Base-by-base conservation (phyloP, 2,329 filamentous ascomycete species). In the Calonectria pteridis region DNA sequence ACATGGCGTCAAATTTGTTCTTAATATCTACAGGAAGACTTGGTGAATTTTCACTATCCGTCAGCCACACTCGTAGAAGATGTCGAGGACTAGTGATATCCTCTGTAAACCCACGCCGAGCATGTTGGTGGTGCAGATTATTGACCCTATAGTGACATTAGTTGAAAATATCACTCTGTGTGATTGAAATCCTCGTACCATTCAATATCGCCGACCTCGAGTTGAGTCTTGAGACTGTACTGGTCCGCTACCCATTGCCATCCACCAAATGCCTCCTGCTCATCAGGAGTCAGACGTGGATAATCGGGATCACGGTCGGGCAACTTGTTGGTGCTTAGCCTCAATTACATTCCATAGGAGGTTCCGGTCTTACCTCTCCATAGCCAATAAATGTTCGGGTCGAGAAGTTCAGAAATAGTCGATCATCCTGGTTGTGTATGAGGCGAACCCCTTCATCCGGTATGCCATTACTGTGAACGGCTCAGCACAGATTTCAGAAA, bases 171-270 rank as follows among this genome's bases (percentile, higher is more conserved):
- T 35, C 6, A 29, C 9, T 33, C 4, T 2, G 4, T 18, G 16
- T 26, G 6, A 26, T 29, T 13, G 14, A 20, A 11, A n/a, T 18
- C n/a, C 10, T 10, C 6, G 18, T 55, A 67, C 64, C 49, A 67
- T 67, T 67, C 64, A 26, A 67, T 53, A 20, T 67, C 64, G 1
- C 64, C 64, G 23, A 55, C 64, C n/a, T 55, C 31, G 11, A 67
- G 49, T 20, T 67, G 4, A 13, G 64, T 67, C 16, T 53, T 55
- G 31, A 67, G 49, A 14, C 64, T 67, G 49, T 67, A 55, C 20
- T 67, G 64, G 4, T 67, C 64, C 23, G 64, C 64, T 14, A 67
- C 64, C 64, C 64, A 67, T n/a, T 67, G 64, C 64, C 64, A 67
- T 3, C 64, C 64, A 29, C 64, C 64, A 46, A 67, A 67, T 40